Evolutionary conservation across 768 basidiomycete species (phyloP).

Genomic region (Rhodotorula diobovata): DNA sequence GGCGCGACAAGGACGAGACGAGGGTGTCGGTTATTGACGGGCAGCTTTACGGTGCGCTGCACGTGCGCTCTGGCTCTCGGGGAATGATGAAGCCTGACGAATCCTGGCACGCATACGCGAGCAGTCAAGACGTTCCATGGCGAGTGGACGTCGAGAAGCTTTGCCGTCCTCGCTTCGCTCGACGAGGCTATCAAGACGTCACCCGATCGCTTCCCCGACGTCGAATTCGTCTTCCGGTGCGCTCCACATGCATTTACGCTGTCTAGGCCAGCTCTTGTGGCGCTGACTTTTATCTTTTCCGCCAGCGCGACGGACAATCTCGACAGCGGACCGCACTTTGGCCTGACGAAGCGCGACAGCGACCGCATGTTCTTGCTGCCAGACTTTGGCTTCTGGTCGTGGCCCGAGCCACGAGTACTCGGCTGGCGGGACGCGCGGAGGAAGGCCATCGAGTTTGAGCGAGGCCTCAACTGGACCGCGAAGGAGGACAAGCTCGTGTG

Average conservation of each 20-base stretch:
- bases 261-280: too few species aligned
- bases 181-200: neutral
- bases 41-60: neutral
- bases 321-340: neutral
- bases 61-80: neutral
- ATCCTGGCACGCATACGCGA: neutral
- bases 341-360: neutral
- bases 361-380: neutral
- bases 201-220: slow-evolving; percentile 8
- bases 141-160: neutral
- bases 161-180: neutral
- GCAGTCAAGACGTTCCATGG: slow-evolving; percentile 1
- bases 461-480: neutral
- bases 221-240: slow-evolving; percentile 11
- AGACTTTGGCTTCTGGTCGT: neutral
- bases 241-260: neutral
- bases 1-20: neutral
- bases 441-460: neutral
- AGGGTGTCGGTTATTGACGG: neutral
- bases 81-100: neutral
- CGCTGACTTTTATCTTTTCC: neutral
- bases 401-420: neutral
- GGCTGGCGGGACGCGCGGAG: slow-evolving; percentile 1
- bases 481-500: slow-evolving; percentile 10
- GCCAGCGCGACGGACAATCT: neutral